phyloP scores from a whole-genome alignment of 169 alveolate genomes.

The Cryptosporidium parvum region DNA sequence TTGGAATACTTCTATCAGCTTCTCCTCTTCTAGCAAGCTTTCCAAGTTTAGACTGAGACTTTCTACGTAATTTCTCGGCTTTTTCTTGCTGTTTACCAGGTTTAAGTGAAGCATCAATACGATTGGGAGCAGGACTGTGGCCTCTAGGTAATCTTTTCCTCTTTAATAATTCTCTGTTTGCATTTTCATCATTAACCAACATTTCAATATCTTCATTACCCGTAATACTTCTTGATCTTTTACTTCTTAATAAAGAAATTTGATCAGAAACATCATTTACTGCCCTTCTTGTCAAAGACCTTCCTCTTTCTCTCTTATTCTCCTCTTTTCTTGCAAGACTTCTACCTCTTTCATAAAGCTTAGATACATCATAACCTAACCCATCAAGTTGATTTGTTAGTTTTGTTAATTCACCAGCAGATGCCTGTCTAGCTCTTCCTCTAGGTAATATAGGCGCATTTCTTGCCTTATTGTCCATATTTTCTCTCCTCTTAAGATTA shows the following conservation, averaged over 20 bases:
- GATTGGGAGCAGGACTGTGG: conserved; percentile 67
- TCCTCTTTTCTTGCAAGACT: conserved; percentile 55
- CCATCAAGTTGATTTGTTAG: conserved; percentile 56
- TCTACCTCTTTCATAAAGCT: conserved; percentile 65
- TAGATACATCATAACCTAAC: conserved; percentile 38
- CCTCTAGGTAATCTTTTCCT: conserved; percentile 77
- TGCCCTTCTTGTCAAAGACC: conserved; percentile 56
- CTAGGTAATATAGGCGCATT: conserved; percentile 65
- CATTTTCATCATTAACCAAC: conserved; percentile 3
- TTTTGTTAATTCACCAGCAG: conserved; percentile 52
- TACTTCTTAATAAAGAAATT: conserved; percentile 3
- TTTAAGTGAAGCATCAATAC: conserved; percentile 71
- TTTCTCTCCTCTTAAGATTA: conserved; percentile 61
- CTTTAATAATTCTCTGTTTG: conserved; percentile 21
- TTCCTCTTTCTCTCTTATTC: conserved; percentile 57
- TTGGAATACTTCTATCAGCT: conserved; percentile 90
- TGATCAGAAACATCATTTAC: not conserved
- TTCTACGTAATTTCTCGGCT: conserved; percentile 76
- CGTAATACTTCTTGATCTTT: conserved; percentile 25
- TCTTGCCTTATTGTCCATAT: conserved; percentile 74
- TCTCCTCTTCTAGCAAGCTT: conserved; percentile 87
- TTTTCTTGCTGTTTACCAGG: conserved; percentile 78
- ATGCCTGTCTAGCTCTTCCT: conserved; percentile 62
- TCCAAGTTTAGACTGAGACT: conserved; percentile 78
- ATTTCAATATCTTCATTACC: conserved; percentile 29